These are phyloP conservation scores for Stramenopiles sp. DNA, from an alignment of 352 stramenopile species.

Conservation along the genomic window DNA sequence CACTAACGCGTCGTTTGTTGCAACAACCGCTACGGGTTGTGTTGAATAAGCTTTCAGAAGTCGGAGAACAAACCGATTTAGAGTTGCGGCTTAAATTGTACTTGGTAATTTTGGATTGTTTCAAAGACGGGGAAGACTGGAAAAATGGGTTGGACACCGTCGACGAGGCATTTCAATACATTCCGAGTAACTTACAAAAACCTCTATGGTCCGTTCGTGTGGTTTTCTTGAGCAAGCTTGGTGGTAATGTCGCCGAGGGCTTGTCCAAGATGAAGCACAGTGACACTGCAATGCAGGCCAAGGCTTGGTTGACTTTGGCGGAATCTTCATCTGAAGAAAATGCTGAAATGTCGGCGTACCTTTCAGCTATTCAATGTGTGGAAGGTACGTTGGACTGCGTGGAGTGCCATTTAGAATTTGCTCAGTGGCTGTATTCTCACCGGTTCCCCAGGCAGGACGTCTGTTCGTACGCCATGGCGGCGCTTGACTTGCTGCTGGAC, in stretches of 20 bases:
- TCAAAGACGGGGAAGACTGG: constrained; percentile 28
- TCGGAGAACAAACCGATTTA: constrained; percentile 16
- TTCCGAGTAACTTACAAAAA: constrained; percentile 22
- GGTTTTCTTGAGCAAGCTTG: constrained; percentile 33
- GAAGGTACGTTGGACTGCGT: constrained; percentile 33
- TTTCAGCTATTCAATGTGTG: constrained; percentile 36
- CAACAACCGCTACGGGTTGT: constrained; percentile 21
- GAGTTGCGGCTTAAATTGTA: constrained; percentile 26
- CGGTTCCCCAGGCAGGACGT: constrained; percentile 37
- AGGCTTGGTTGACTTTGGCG: constrained; percentile 23
- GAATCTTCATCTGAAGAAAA: constrained; percentile 23
- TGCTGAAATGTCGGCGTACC: constrained; percentile 27
- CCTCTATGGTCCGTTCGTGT: constrained; percentile 31
- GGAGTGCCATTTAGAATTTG: constrained; percentile 46
- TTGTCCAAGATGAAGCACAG: constrained; percentile 34
- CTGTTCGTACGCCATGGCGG: constrained; percentile 35
- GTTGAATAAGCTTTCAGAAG: constrained; percentile 24
- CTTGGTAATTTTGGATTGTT: constrained; percentile 30
- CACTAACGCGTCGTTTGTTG: constrained; percentile 18
- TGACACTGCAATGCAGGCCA: constrained; percentile 17
- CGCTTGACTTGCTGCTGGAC: constrained; percentile 31
- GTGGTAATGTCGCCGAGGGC: constrained; percentile 26
- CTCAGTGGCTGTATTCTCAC: constrained; percentile 54
- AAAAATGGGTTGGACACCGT: constrained; percentile 25
- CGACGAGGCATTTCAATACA: constrained; percentile 25